A percentile compares a stretch with the other conserved stretches of the same genome.
Conservation (phyloP, 1,284 basidiomycete genomes). For the Wolfiporia cocos region DNA sequence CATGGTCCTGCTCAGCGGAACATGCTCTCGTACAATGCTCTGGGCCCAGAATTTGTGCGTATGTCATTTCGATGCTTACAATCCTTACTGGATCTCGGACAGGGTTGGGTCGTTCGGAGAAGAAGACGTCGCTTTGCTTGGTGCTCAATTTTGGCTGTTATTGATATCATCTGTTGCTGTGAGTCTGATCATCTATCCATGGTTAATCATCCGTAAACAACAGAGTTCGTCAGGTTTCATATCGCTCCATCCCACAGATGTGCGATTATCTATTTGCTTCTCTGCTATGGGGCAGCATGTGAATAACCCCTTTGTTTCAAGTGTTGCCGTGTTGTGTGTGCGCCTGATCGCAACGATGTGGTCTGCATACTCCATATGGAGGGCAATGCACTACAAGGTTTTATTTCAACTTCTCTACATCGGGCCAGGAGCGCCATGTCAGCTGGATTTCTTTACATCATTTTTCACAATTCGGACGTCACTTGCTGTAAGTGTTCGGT, state of each 20-base stretch:
- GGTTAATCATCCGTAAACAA: not conserved
- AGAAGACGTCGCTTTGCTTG: constrained; percentile 46
- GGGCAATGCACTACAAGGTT: constrained; percentile 30
- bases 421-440: constrained; percentile 37
- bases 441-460: constrained; percentile 36
- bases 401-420: constrained; percentile 34
- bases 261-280: constrained; percentile 18
- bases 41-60: too few species aligned
- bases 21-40: too few species aligned
- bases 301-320: constrained; percentile 12
- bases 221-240: constrained; percentile 27
- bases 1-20: too few species aligned
- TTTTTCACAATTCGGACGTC: constrained; percentile 36
- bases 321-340: constrained; percentile 41
- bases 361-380: constrained; percentile 46
- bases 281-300: too few species aligned
- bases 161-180: constrained; percentile 44
- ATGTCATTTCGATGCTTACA: too few species aligned
- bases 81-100: too few species aligned
- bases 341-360: constrained; percentile 42
- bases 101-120: constrained; percentile 42
- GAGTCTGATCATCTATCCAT: constrained; percentile 6
- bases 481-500: constrained; percentile 42
- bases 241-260: constrained; percentile 50
- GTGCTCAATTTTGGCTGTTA: constrained; percentile 54